Percentiles rank a stretch among this genome's conserved stretches.
Conservation (phyloP, 1,139 yeast genomes). For the Zygoascus meyerae region DNA sequence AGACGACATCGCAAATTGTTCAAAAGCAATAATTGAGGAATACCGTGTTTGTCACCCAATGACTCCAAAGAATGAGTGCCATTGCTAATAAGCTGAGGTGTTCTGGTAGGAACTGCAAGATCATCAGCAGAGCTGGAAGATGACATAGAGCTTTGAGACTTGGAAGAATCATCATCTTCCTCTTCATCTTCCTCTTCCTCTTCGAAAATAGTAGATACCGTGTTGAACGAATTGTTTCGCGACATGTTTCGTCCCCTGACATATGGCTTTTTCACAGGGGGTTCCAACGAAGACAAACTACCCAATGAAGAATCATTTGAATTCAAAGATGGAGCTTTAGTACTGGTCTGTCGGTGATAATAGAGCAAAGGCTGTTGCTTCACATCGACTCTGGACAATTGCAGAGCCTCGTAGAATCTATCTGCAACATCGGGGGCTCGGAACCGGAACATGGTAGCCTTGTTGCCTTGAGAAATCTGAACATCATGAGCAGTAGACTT, state of each 20-base stretch:
- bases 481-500: conserved; percentile 29
- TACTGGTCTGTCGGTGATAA: conserved; percentile 12
- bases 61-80: background rate
- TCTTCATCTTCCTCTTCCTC: conserved; percentile 9
- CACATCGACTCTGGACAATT: conserved; percentile 22
- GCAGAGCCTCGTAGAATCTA: conserved; percentile 23
- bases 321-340: conserved; percentile 23
- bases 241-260: conserved; percentile 1
- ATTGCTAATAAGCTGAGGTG: background rate
- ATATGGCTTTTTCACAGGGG: conserved; percentile 1
- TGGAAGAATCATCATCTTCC: background rate
- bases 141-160: conserved; percentile 2
- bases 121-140: background rate
- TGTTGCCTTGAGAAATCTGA: conserved; percentile 24
- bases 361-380: conserved; percentile 22
- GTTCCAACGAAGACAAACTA: conserved; percentile 18
- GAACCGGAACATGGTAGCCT: conserved; percentile 29
- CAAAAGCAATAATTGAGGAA: conserved; percentile 22
- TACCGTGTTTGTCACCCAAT: conserved; percentile 2
- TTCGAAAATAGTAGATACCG: conserved; percentile 7
- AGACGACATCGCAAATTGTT: conserved; percentile 26
- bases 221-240: background rate
- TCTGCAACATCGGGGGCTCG: conserved; percentile 25
- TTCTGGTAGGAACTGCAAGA: background rate
- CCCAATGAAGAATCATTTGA: conserved; percentile 23